Base-by-base conservation (phyloP, 2,329 filamentous ascomycete species). In the Neonectria ditissima region DNA sequence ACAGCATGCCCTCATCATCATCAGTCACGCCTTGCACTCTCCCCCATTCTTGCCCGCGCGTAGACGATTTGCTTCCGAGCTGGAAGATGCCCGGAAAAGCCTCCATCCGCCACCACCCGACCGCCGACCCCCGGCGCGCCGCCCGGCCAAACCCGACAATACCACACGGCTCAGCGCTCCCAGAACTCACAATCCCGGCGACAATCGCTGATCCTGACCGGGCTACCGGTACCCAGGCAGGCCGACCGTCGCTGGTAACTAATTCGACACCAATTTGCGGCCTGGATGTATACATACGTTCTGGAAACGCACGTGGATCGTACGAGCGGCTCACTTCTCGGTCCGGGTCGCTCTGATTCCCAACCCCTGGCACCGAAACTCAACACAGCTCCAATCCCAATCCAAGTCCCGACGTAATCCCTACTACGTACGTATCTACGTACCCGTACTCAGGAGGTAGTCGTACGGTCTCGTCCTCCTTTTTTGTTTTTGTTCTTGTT, bases 271-370 rank as follows among this genome's bases (percentile, higher is more conserved):
- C 44, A 26, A 26, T 6, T 26, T 26, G 6, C 6, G 24, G 24
- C 24, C 24, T 26, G 24, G 24, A 26, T 26, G 24, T 26, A 26
- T 26, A 26, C 4, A 6, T 26, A 6, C 24, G 4, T 26, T 26
- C 24, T 26, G 4, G 6, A 13, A 13, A 18, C 34, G 52, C 55
- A 61, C 47, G 62, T 52, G 44, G 48, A 67, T 71, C 69, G 53
- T 69, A 70, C 59, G 67, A 69, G 62, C 24, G 50, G 48, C 28
- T 44, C 34, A 39, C 53, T 22, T 44, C 56, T 58, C 57, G 65
- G 62, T 52, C 60, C 55, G 51, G 59, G 44, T 66, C 65, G 63
- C 53, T 53, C 59, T 54, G 20, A 58, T 55, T 55, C 39, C 24
- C 10, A 30, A 30, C 47, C 28, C 34, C 53, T 63, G 26, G 37